Conservation (phyloP, 2,329 filamentous ascomycete genomes). For the Penicillium capsulatum region DNA sequence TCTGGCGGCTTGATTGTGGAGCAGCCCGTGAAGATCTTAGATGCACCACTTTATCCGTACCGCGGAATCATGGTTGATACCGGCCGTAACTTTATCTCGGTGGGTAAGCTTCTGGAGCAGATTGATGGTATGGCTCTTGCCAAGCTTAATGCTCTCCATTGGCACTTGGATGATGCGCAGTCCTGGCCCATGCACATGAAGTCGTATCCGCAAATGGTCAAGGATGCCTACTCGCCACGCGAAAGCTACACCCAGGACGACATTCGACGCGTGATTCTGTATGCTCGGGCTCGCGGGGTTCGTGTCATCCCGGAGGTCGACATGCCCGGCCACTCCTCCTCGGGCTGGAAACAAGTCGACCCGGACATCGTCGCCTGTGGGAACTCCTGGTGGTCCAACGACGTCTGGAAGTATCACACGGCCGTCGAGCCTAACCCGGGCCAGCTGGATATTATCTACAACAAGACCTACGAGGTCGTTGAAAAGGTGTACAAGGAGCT, state of each 20-base stretch:
- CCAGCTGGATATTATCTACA: conserved; percentile 54
- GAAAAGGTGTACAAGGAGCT: conserved; percentile 53
- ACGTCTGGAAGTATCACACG: conserved; percentile 52
- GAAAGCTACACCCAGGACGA: conserved; percentile 46
- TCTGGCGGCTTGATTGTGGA: conserved; percentile 47
- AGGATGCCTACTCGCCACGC: conserved; percentile 51
- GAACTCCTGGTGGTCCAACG: conserved; percentile 60
- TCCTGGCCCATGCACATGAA: conserved; percentile 53
- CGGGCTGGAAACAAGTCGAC: conserved; percentile 56
- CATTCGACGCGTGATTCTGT: conserved; percentile 46
- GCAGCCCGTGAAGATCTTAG: conserved; percentile 50
- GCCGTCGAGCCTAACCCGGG: conserved; percentile 56
- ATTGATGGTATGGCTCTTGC: conserved; percentile 53
- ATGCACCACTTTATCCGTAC: conserved; percentile 51
- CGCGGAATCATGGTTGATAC: conserved; percentile 55
- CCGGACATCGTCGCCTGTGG: conserved; percentile 54
- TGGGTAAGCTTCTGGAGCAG: conserved; percentile 52
- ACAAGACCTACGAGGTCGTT: conserved; percentile 54
- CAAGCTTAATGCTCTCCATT: conserved; percentile 57
- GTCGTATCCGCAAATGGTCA: conserved; percentile 50
- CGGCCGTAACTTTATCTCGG: conserved; percentile 52
- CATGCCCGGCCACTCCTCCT: conserved; percentile 57
- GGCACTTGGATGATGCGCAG: conserved; percentile 55
- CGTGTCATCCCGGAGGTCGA: conserved; percentile 60
- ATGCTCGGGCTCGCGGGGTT: conserved; percentile 54